A percentile compares a stretch with the other conserved stretches of the same genome.
Evolutionary conservation across 345 rosid genomes (phyloP).

Genomic region (Eucalyptus sideroxylon): DNA sequence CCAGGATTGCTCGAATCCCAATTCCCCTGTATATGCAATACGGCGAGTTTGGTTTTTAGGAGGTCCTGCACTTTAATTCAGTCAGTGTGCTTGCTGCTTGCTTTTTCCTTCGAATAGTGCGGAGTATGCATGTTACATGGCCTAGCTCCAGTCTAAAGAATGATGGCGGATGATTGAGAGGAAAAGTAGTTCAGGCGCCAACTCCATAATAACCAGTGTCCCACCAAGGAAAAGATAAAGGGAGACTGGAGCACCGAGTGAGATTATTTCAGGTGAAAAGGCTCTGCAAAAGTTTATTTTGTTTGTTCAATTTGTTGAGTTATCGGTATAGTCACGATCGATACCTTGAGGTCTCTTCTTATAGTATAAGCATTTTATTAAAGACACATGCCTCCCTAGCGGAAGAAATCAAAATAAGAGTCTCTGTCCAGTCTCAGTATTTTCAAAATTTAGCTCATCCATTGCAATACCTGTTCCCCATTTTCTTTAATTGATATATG

Average conservation of each 20-base stretch:
- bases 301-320: conserved; percentile 18
- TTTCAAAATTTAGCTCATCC: neutral
- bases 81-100: conserved; percentile 34
- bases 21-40: conserved; percentile 22
- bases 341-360: conserved; percentile 13
- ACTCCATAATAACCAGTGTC: neutral
- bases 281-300: conserved; percentile 14
- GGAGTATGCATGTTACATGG: conserved; percentile 9
- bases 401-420: neutral
- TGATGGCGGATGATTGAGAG: conserved; percentile 8
- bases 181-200: conserved; percentile 1
- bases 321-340: neutral
- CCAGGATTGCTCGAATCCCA: neutral
- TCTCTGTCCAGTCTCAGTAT: neutral
- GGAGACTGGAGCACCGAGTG: conserved; percentile 11
- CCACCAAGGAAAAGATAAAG: conserved; percentile 2
- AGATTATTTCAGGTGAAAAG: conserved; percentile 38
- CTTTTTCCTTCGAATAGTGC: conserved; percentile 14
- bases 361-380: conserved; percentile 20
- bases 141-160: conserved; percentile 6
- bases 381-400: neutral
- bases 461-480: neutral
- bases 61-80: conserved; percentile 19
- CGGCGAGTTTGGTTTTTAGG: conserved; percentile 12
- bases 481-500: neutral